phyloP scores from a whole-genome alignment of 148 eudicot species.

The Agrostemma githago region DNA sequence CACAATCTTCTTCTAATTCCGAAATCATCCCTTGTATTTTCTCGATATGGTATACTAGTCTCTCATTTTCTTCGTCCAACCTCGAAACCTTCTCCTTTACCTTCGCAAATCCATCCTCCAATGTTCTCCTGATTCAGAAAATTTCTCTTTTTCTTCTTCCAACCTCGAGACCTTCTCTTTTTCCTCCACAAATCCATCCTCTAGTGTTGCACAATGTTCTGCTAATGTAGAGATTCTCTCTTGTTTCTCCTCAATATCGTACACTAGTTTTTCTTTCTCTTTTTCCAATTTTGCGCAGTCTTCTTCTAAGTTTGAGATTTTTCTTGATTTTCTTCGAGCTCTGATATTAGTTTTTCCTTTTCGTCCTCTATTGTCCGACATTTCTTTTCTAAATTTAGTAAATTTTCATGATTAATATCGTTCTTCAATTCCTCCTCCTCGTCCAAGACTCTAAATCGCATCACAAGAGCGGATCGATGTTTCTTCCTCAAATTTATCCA shows the following conservation, averaged over 20 bases:
- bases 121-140: neutral
- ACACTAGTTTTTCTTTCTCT: neutral
- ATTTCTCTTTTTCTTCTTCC: too few species aligned
- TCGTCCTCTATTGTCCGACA: neutral
- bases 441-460: neutral
- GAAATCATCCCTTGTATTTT: too few species aligned
- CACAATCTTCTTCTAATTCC: neutral
- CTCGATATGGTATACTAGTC: too few species aligned
- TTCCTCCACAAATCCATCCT: neutral
- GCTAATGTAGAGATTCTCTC: neutral
- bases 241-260: neutral
- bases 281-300: neutral
- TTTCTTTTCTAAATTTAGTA: neutral
- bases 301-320: neutral
- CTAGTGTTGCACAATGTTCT: neutral
- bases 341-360: too few species aligned
- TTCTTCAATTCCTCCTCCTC: neutral
- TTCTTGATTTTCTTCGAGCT: too few species aligned
- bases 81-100: neutral
- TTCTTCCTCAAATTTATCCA: neutral
- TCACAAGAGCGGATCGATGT: neutral
- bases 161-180: neutral
- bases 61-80: too few species aligned
- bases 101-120: neutral
- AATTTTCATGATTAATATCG: neutral